Base-by-base conservation (phyloP, 257 asterid genomes). In the Petrea volubilis region DNA sequence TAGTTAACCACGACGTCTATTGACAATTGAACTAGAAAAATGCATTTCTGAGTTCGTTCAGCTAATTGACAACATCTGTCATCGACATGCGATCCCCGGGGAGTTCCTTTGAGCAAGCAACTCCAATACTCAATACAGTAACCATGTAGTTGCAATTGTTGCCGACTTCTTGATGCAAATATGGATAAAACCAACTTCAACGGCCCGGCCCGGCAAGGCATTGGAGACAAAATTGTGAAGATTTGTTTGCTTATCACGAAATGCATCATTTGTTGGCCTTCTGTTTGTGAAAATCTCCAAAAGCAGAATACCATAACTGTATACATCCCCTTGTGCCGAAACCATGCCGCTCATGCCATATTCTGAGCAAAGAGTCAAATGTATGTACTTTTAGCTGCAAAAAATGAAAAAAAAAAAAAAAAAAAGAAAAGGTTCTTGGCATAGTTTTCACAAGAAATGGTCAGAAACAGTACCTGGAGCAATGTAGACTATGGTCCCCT, bases 401-500 rank as follows among this genome's bases (percentile, higher is more conserved):
- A 28, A 2, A 40, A 7, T 2, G 9, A 7, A 0, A 6, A 58
- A 14, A 7, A n/a, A n/a, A n/a, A n/a, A n/a, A n/a, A n/a, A n/a
- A n/a, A n/a, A n/a, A n/a, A n/a, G n/a, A n/a, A n/a, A n/a, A n/a
- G n/a, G n/a, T n/a, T 2, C 20, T 0, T 3, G 6, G 15, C 11
- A 12, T 57, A 3, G 15, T 28, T 13, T 1, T 14, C n/a, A 58
- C 5, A 15, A 44, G 14, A 14, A 15, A 3, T 7, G 9, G 9
- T 6, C 10, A 40, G 23, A 15, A 21, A 21, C 1, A 21, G 28
- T 70, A 70, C 74, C 68, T 9, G 77, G 85, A 57, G 84, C 74
- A 68, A 55, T 47, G 12, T 78, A 82, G 15, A 83, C 81, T 1
- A 82, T 58, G 12, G 81, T 60, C 2, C 84, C 81, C 62, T 57